These are phyloP conservation scores for Aspergillus sp. DNA, from an alignment of 2,329 filamentous ascomycete genomes.

Conservation along the genomic window DNA sequence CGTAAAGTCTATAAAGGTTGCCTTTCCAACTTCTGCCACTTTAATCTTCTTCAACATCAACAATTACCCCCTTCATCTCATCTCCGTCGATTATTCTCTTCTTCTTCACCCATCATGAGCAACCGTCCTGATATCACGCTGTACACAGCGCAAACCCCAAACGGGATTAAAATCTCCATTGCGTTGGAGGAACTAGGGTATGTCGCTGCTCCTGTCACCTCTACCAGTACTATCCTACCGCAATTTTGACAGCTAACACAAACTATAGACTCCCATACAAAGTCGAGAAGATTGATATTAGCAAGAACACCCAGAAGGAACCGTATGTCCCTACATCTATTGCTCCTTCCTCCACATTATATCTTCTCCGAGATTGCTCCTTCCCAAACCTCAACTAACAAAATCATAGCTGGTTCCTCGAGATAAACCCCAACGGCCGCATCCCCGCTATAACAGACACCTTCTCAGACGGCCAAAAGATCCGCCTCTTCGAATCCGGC, in stretches of 20 bases:
- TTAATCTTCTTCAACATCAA: background rate
- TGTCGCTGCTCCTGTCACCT: conserved; percentile 1
- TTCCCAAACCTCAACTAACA: background rate
- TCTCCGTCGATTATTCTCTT: background rate
- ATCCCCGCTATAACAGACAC: conserved; percentile 87
- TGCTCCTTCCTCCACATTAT: background rate
- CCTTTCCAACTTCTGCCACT: background rate
- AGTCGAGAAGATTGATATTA: conserved; percentile 71
- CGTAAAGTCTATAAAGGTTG: conserved; percentile 11
- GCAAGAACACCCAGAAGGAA: conserved; percentile 79
- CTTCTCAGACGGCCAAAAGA: conserved; percentile 71
- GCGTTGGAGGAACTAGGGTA: conserved; percentile 79
- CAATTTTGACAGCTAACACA: conserved; percentile 18
- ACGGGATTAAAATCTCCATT: conserved; percentile 89
- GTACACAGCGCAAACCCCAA: conserved; percentile 82
- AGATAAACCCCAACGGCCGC: conserved; percentile 90
- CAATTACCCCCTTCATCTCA: background rate
- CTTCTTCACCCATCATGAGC: conserved; percentile 28
- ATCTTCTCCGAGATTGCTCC: background rate
- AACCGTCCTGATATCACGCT: conserved; percentile 69
- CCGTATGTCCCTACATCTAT: conserved; percentile 36
- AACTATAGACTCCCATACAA: conserved; percentile 70
- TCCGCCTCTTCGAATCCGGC: conserved; percentile 81
- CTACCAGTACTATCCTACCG: background rate
- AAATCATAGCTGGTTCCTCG: conserved; percentile 71